These are phyloP conservation scores for Anisodus acutangulus DNA, from an alignment of 257 asterid genomes.

Conservation along the genomic window DNA sequence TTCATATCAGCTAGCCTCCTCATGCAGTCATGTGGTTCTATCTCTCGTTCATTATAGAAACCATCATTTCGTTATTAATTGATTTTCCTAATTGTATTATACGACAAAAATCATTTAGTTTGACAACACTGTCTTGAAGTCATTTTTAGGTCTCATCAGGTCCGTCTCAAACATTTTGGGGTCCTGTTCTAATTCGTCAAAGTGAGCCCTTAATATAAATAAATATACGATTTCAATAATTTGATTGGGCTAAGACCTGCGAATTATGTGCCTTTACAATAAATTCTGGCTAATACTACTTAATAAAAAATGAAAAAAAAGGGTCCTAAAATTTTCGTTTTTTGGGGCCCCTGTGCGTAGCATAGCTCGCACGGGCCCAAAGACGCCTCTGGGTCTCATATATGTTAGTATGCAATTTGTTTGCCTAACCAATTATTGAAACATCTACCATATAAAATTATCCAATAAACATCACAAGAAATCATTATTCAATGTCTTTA, in stretches of 20 bases:
- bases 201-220: no score
- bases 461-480: neutral
- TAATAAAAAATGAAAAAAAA: no score
- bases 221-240: no score
- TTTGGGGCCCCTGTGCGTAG: no score
- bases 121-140: neutral
- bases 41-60: neutral
- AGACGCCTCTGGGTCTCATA: no score
- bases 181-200: no score
- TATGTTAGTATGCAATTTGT: neutral
- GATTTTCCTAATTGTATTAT: neutral
- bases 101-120: neutral
- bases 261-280: no score
- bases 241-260: no score
- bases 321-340: no score
- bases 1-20: neutral
- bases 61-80: neutral
- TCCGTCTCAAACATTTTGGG: no score
- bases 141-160: neutral
- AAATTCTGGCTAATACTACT: no score
- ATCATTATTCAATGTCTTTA: neutral
- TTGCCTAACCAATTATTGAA: neutral
- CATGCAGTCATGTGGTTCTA: neutral
- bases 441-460: neutral
- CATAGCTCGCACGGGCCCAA: no score